Percentiles rank a stretch among this genome's conserved stretches.
Conservation (phyloP, 116 monocot genomes). For the Dioscorea cayenensis region DNA sequence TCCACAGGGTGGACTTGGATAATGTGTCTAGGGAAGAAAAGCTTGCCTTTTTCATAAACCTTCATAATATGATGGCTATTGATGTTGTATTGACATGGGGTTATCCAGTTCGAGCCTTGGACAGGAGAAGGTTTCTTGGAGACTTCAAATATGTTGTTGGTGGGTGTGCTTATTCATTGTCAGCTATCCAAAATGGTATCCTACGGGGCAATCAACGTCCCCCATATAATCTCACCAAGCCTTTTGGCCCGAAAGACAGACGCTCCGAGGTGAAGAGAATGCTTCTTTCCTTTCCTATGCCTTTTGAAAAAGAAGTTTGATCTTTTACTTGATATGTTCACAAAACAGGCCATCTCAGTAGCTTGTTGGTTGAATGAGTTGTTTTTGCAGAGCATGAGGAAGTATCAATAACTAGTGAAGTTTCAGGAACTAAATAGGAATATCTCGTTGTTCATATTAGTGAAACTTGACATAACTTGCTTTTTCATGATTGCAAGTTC, state of each 20-base stretch:
- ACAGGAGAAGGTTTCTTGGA: slow-evolving; percentile 70
- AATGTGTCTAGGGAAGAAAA: slow-evolving; percentile 77
- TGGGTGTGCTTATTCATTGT: slow-evolving; percentile 73
- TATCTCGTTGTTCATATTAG: too few relatives aligned
- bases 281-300: neutral
- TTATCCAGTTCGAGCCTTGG: slow-evolving; percentile 55
- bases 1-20: slow-evolving; percentile 74
- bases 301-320: neutral
- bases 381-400: too few relatives aligned
- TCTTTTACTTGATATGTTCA: neutral
- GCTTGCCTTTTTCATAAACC: slow-evolving; percentile 90
- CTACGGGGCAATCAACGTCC: slow-evolving; percentile 79
- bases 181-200: slow-evolving; percentile 89
- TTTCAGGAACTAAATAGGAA: too few relatives aligned
- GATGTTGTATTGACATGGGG: slow-evolving; percentile 73
- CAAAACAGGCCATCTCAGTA: neutral
- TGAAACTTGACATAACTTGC: too few relatives aligned
- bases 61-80: slow-evolving; percentile 93
- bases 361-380: too few relatives aligned
- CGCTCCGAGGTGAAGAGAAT: slow-evolving; percentile 52
- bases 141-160: slow-evolving; percentile 85
- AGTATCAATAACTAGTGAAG: too few relatives aligned
- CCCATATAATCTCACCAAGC: slow-evolving; percentile 77
- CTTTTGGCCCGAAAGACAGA: slow-evolving; percentile 73
- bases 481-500: too few relatives aligned